Evolutionary conservation across 2,329 filamentous ascomycete genomes (phyloP).

Genomic region (Arthrobotrys iridis): DNA sequence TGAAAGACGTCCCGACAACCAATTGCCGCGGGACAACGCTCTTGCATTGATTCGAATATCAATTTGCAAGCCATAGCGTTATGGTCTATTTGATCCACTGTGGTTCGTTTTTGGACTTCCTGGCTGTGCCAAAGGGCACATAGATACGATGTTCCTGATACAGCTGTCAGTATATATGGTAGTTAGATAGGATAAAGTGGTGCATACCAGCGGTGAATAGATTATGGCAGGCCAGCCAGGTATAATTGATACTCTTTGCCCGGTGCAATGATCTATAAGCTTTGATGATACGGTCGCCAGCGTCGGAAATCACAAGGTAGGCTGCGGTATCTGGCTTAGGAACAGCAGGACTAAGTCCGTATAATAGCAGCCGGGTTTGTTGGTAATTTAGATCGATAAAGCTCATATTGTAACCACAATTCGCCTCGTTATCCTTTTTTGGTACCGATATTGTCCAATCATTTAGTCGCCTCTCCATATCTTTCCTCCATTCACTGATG

Average conservation of each 20-base stretch:
- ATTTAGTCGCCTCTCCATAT: conserved; percentile 83
- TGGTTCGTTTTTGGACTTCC: conserved; percentile 56
- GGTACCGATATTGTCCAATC: conserved; percentile 76
- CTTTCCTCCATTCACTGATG: conserved; percentile 85
- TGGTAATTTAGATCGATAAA: conserved; percentile 58
- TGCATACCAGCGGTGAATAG: conserved; percentile 65
- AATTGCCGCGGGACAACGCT: conserved; percentile 56
- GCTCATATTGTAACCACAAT: conserved; percentile 57
- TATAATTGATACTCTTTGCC: conserved; percentile 65
- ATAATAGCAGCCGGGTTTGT: conserved; percentile 56
- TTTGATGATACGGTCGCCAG: conserved; percentile 60
- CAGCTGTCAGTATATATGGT: not conserved
- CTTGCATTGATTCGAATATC: conserved; percentile 57
- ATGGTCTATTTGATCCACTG: conserved; percentile 57
- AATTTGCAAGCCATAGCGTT: conserved; percentile 56
- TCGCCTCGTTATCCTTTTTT: conserved; percentile 55
- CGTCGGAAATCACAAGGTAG: conserved; percentile 56
- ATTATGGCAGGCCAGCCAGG: conserved; percentile 66
- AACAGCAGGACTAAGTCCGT: conserved; percentile 57
- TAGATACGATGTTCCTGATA: conserved; percentile 57
- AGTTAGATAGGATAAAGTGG: too few relatives aligned
- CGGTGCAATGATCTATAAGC: conserved; percentile 64
- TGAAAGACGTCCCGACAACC: conserved; percentile 58
- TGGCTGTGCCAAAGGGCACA: conserved; percentile 58
- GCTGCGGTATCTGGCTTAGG: conserved; percentile 55